Conservation (phyloP, 1,284 basidiomycete species). For the Sphagnurus paluster region DNA sequence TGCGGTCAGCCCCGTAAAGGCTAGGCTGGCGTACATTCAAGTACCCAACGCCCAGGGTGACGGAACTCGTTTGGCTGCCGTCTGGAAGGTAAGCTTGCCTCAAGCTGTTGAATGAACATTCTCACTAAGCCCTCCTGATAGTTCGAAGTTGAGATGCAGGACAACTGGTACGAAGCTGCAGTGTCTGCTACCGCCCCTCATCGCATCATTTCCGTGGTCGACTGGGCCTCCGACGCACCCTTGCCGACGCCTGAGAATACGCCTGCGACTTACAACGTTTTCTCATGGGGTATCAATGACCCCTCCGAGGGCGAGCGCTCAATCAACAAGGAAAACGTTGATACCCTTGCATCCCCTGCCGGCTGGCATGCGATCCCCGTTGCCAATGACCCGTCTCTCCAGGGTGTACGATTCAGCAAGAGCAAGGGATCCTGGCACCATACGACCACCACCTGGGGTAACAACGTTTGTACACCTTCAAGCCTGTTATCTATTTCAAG, state of each 20-base stretch:
- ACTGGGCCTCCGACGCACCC: constrained; percentile 78
- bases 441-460: constrained; percentile 84
- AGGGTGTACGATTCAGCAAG: constrained; percentile 24
- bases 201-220: constrained; percentile 75
- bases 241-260: constrained; percentile 42
- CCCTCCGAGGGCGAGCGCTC: constrained; percentile 62
- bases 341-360: constrained; percentile 74
- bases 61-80: constrained; percentile 57
- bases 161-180: constrained; percentile 83
- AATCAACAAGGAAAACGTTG: constrained; percentile 61
- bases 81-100: constrained; percentile 59
- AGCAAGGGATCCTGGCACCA: constrained; percentile 51
- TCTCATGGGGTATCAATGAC: constrained; percentile 76
- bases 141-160: constrained; percentile 85
- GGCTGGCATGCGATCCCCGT: constrained; percentile 85
- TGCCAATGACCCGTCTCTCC: constrained; percentile 51
- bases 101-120: background rate
- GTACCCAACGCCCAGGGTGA: constrained; percentile 58
- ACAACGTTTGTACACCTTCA: constrained; percentile 62
- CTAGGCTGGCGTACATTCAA: constrained; percentile 70
- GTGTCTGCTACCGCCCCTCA: constrained; percentile 65
- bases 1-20: constrained; percentile 72
- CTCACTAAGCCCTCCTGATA: constrained; percentile 26
- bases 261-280: constrained; percentile 67
- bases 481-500: background rate